Evolutionary conservation across 225 moss, liverwort and hornwort genomes (phyloP).

Genomic region (Pleurozium schreberi): DNA sequence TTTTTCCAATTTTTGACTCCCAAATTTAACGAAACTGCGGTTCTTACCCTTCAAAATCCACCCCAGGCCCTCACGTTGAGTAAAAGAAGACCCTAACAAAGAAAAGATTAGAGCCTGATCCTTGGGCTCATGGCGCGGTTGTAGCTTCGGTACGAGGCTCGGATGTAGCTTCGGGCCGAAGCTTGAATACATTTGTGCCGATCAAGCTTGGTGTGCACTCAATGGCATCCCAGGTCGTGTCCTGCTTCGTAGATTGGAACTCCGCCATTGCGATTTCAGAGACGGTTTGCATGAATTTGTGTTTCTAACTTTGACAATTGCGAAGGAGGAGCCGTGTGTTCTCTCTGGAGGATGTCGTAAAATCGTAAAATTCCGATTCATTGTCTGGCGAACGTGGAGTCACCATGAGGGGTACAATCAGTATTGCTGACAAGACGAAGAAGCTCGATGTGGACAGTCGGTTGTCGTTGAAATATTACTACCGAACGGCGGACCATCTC

Average conservation of each 20-base stretch:
- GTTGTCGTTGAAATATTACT: conserved; percentile 68
- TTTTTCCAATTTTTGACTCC: not conserved
- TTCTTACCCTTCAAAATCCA: not conserved
- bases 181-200: not conserved
- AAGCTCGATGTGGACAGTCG: conserved; percentile 80
- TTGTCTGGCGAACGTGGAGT: not conserved
- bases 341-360: not conserved
- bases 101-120: not conserved
- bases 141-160: too few species aligned
- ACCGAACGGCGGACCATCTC: conserved; percentile 75
- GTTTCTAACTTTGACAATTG: not conserved
- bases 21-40: not conserved
- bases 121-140: too few species aligned
- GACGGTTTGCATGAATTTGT: not conserved
- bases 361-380: not conserved
- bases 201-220: not conserved
- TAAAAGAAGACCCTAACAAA: not conserved
- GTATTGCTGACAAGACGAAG: conserved; percentile 61
- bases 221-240: not conserved
- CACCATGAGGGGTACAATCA: conserved; percentile 46
- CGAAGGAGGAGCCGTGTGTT: not conserved
- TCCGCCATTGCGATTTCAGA: not conserved
- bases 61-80: too few species aligned
- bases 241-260: not conserved
- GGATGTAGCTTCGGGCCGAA: not conserved